These are phyloP conservation scores for Coccomyxa sp. DNA, from an alignment of 139 green algal species.

Conservation along the genomic window DNA sequence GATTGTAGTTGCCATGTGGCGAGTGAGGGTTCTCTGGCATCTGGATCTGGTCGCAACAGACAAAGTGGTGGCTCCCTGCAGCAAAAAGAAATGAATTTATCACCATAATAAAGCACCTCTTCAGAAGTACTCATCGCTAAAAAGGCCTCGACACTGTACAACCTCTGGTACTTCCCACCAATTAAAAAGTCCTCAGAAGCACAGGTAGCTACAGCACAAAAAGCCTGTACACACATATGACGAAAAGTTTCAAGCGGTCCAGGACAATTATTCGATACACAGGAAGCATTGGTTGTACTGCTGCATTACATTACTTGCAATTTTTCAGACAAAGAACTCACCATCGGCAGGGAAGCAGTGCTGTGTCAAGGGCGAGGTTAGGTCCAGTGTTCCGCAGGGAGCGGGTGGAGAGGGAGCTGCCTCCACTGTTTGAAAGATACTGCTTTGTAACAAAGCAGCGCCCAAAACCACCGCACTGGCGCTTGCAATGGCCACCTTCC, in stretches of 20 bases:
- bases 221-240: no score
- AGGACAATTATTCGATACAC: no score
- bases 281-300: no score
- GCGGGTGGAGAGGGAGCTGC: background rate
- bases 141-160: no score
- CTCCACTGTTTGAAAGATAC: background rate
- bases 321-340: background rate
- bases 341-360: background rate
- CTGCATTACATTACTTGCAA: no score
- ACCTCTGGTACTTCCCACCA: no score
- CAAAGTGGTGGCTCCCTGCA: constrained; percentile 1
- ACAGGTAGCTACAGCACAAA: no score
- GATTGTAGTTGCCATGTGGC: background rate
- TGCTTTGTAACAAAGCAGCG: background rate
- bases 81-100: background rate
- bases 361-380: background rate
- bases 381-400: background rate
- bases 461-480: background rate
- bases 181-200: no score
- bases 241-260: no score
- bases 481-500: background rate
- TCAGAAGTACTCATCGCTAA: no score
- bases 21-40: background rate
- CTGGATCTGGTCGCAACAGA: background rate
- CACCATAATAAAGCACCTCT: no score